Conservation (phyloP, 345 rosid species). For the Sisymbrium irio region DNA sequence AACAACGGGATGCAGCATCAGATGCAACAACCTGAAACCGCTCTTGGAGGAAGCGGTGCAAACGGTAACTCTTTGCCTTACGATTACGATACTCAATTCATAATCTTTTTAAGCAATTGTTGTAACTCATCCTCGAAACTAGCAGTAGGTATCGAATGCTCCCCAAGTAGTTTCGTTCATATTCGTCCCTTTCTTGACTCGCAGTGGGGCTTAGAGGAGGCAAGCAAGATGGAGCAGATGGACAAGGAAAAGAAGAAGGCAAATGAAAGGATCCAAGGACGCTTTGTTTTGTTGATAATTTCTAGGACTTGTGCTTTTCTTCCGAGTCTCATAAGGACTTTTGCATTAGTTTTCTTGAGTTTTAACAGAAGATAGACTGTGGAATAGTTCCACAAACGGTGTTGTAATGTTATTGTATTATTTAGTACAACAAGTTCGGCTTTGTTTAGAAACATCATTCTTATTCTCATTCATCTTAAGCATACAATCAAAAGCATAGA, state of each 20-base stretch:
- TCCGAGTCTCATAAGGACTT: neutral
- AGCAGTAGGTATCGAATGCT: neutral
- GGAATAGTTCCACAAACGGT: slow-evolving; percentile 14
- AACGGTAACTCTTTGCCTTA: slow-evolving; percentile 20
- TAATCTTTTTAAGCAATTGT: neutral
- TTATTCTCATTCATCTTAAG: neutral
- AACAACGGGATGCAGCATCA: slow-evolving; percentile 46
- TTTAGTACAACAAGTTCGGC: slow-evolving; percentile 28
- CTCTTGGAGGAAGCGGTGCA: slow-evolving; percentile 46
- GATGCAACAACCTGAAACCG: slow-evolving; percentile 46
- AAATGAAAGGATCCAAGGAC: slow-evolving; percentile 21
- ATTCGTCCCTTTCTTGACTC: neutral
- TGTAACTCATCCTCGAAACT: neutral
- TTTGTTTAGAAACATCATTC: slow-evolving; percentile 22
- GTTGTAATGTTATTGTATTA: slow-evolving; percentile 31
- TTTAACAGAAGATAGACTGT: slow-evolving; percentile 19
- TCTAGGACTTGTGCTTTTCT: slow-evolving; percentile 15
- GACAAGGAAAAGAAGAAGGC: slow-evolving; percentile 36
- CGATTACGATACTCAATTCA: neutral
- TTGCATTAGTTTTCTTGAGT: slow-evolving; percentile 25
- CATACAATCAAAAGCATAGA: slow-evolving; percentile 1
- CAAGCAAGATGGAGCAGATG: slow-evolving; percentile 34
- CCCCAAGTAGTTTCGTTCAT: neutral
- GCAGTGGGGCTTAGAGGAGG: slow-evolving; percentile 32
- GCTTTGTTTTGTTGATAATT: slow-evolving; percentile 28